These are phyloP conservation scores for Paecilomyces dactylethromorphus DNA, from an alignment of 2,329 filamentous ascomycete genomes.

Conservation along the genomic window DNA sequence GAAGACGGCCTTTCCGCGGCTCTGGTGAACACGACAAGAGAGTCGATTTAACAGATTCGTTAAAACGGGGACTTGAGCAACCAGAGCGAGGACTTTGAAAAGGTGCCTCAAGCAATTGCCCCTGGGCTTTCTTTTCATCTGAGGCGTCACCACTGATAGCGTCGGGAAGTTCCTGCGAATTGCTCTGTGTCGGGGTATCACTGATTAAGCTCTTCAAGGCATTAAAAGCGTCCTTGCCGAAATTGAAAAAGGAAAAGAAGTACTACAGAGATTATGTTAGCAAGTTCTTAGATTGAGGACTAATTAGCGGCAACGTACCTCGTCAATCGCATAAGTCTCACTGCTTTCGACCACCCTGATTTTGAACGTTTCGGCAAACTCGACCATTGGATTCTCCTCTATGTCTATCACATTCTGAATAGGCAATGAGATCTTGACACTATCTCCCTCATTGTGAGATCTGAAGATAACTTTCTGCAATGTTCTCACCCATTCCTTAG, in stretches of 20 bases:
- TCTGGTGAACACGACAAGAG: slow-evolving; percentile 44
- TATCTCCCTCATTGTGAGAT: slow-evolving; percentile 92
- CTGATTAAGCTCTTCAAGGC: slow-evolving; percentile 69
- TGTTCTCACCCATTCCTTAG: slow-evolving; percentile 93
- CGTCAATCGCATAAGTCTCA: slow-evolving; percentile 90
- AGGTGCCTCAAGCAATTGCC: not conserved
- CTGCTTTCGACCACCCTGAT: slow-evolving; percentile 88
- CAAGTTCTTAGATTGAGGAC: not conserved
- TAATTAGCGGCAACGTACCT: slow-evolving; percentile 47
- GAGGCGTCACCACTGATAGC: slow-evolving; percentile 2
- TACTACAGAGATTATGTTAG: slow-evolving; percentile 52
- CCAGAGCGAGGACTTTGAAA: not conserved
- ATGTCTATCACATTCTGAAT: slow-evolving; percentile 86
- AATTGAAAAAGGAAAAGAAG: slow-evolving; percentile 92
- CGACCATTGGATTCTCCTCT: slow-evolving; percentile 83
- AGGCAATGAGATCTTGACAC: slow-evolving; percentile 89
- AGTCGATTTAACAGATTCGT: slow-evolving; percentile 57
- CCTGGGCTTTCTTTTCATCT: not conserved
- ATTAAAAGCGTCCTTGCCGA: slow-evolving; percentile 74
- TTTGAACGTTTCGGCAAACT: slow-evolving; percentile 90
- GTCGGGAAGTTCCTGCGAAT: slow-evolving; percentile 22
- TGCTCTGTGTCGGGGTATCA: slow-evolving; percentile 48
- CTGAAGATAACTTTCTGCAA: slow-evolving; percentile 92
- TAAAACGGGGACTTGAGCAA: slow-evolving; percentile 23
- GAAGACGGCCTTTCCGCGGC: slow-evolving; percentile 5